These are phyloP conservation scores for Euphorbia celastroides DNA, from an alignment of 441 rosid genomes.

Conservation along the genomic window DNA sequence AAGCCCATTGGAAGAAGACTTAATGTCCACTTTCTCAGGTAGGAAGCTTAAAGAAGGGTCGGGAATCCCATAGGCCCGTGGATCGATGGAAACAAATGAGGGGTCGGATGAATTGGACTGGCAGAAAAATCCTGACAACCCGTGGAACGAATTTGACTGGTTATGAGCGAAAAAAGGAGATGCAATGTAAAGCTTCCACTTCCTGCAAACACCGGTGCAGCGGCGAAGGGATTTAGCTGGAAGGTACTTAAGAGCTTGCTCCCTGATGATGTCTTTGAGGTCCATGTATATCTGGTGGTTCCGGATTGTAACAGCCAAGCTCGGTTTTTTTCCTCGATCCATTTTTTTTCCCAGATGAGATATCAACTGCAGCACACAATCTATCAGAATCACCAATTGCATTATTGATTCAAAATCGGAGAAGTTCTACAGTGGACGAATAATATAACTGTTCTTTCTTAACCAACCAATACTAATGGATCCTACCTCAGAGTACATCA, in stretches of 20 bases:
- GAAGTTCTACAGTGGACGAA: not conserved
- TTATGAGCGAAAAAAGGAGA: slow-evolving; percentile 48
- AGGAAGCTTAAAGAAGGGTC: slow-evolving; percentile 42
- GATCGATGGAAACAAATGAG: slow-evolving; percentile 33
- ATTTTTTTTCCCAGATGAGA: slow-evolving; percentile 10
- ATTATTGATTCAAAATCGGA: not conserved
- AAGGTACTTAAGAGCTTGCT: slow-evolving; percentile 43
- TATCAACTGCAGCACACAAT: slow-evolving; percentile 16
- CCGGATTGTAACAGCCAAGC: slow-evolving; percentile 15
- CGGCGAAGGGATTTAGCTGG: slow-evolving; percentile 51
- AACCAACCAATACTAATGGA: not conserved
- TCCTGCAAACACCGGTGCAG: slow-evolving; percentile 37
- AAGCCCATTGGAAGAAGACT: slow-evolving; percentile 45
- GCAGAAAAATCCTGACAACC: slow-evolving; percentile 36
- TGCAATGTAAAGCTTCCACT: slow-evolving; percentile 36
- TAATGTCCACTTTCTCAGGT: slow-evolving; percentile 42
- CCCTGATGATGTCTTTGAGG: slow-evolving; percentile 40
- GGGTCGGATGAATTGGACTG: slow-evolving; percentile 19
- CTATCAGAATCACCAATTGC: slow-evolving; percentile 1
- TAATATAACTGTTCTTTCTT: not conserved
- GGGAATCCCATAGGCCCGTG: slow-evolving; percentile 42
- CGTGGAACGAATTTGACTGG: slow-evolving; percentile 35
- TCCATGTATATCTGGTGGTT: slow-evolving; percentile 34
- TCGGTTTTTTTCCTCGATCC: slow-evolving; percentile 35
- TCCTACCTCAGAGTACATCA: not conserved